Conservation (phyloP, 495 filamentous ascomycete species). For the Mytilinidion resinicola region DNA sequence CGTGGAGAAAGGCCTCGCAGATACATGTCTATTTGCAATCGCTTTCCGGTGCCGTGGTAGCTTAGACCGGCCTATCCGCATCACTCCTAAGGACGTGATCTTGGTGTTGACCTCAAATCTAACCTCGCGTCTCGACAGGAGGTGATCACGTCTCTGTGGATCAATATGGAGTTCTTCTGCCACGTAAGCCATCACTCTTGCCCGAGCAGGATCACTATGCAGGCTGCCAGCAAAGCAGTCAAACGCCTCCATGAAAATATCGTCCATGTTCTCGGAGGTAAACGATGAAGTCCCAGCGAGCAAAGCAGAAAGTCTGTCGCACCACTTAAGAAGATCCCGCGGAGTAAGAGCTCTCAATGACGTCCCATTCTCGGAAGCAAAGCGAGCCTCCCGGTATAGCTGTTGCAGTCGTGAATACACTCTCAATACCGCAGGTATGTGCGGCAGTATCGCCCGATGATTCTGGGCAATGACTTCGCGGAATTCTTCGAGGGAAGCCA, state of each 20-base stretch:
- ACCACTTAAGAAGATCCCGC: constrained; percentile 86
- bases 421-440: constrained; percentile 63
- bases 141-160: constrained; percentile 57
- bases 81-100: constrained; percentile 18
- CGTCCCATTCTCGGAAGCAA: constrained; percentile 44
- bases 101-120: constrained; percentile 58
- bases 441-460: constrained; percentile 62
- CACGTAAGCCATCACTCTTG: constrained; percentile 57
- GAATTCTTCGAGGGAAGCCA: constrained; percentile 65
- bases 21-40: constrained; percentile 34
- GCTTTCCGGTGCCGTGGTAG: constrained; percentile 17
- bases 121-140: constrained; percentile 29
- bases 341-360: constrained; percentile 57
- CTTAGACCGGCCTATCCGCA: constrained; percentile 20
- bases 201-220: constrained; percentile 56
- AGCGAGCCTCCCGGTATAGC: constrained; percentile 45
- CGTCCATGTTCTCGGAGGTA: constrained; percentile 72
- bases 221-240: constrained; percentile 82
- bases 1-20: constrained; percentile 57
- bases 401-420: constrained; percentile 65
- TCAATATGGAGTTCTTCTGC: constrained; percentile 82
- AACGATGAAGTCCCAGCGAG: constrained; percentile 52
- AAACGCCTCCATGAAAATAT: constrained; percentile 82
- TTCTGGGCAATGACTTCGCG: constrained; percentile 61
- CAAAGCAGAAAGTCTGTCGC: constrained; percentile 57